phyloP scores from a whole-genome alignment of 768 basidiomycete species.

The Lactifluus subvellereus region DNA sequence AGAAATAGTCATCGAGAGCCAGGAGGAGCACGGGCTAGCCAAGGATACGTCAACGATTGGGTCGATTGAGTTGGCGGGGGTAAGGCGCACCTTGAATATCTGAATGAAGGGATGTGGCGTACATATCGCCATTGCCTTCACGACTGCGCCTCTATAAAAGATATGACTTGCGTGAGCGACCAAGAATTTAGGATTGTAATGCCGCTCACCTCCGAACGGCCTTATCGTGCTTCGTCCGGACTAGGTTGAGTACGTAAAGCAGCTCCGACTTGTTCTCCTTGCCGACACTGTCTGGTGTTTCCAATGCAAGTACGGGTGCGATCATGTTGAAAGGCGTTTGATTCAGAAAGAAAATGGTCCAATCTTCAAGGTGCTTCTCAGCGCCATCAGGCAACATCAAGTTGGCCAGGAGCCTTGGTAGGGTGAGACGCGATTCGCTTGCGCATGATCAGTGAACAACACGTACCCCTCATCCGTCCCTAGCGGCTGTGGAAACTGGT shows the following conservation, averaged over 20 bases:
- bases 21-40: slow-evolving; percentile 86
- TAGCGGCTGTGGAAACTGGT: slow-evolving; percentile 92
- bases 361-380: slow-evolving; percentile 90
- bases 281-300: slow-evolving; percentile 39
- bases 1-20: slow-evolving; percentile 93
- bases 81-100: slow-evolving; percentile 73
- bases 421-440: background rate
- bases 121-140: slow-evolving; percentile 92
- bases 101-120: slow-evolving; percentile 92
- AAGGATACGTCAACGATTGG: slow-evolving; percentile 4
- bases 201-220: slow-evolving; percentile 59
- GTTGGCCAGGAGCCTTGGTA: slow-evolving; percentile 79
- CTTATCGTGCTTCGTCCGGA: slow-evolving; percentile 88
- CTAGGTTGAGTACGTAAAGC: slow-evolving; percentile 85
- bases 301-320: slow-evolving; percentile 71
- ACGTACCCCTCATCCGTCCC: slow-evolving; percentile 91
- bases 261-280: slow-evolving; percentile 42
- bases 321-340: slow-evolving; percentile 88
- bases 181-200: background rate
- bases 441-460: slow-evolving; percentile 4
- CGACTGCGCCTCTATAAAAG: slow-evolving; percentile 74
- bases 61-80: background rate
- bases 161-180: background rate
- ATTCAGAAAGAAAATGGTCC: slow-evolving; percentile 98
- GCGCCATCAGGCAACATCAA: slow-evolving; percentile 99